phyloP scores from a whole-genome alignment of 495 filamentous ascomycete species.

The Talaromyces nanjingensis region DNA sequence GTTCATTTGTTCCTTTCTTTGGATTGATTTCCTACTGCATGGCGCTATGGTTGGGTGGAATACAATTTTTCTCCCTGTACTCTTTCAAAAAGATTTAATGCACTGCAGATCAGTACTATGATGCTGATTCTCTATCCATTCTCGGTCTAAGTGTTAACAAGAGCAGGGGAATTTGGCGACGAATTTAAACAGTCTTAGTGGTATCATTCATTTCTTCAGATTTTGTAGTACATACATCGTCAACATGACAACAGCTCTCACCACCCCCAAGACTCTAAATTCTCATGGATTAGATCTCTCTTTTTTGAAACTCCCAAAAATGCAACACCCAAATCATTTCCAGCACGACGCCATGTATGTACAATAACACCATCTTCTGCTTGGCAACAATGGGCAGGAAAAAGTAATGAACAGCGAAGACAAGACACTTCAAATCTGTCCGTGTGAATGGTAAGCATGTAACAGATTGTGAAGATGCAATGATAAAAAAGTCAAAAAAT shows the following conservation, averaged over 20 bases:
- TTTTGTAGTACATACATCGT: constrained; percentile 3
- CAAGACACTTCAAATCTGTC: not conserved
- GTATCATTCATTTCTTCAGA: constrained; percentile 1
- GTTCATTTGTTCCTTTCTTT: not conserved
- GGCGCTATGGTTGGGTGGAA: not conserved
- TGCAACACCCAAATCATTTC: constrained; percentile 2
- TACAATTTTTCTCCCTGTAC: not conserved
- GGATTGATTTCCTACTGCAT: not conserved
- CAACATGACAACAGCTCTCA: not conserved
- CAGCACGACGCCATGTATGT: constrained; percentile 5
- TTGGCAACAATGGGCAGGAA: not conserved
- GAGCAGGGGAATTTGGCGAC: not conserved
- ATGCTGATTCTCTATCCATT: not conserved
- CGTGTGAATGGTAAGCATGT: constrained; percentile 1
- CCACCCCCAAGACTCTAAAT: constrained; percentile 2
- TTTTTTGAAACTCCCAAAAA: constrained; percentile 4
- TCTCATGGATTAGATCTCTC: not conserved
- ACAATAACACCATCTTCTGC: constrained; percentile 1
- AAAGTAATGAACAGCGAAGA: constrained; percentile 1
- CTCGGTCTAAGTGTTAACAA: not conserved
- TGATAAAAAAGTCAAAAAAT: constrained; percentile 7
- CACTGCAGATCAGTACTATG: not conserved
- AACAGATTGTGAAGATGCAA: constrained; percentile 1
- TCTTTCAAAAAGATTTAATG: not conserved
- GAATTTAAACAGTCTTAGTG: not conserved